Conservation (phyloP, 2,329 filamentous ascomycete genomes). For the Malbranchea zuffiana region DNA sequence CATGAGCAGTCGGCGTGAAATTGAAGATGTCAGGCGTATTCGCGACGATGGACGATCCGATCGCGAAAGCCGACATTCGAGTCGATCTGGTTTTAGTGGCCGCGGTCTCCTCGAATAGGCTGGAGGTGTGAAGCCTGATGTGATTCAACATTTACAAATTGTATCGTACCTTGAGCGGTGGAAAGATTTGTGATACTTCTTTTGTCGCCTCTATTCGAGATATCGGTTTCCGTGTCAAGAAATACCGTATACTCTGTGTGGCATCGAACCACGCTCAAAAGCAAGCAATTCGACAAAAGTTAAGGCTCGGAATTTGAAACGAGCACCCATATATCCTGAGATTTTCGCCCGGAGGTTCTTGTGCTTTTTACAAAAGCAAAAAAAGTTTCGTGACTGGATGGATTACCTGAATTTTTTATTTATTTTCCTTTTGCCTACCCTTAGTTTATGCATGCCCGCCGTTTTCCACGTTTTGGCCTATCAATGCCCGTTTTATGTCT, state of each 20-base stretch:
- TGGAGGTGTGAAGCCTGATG: too few species aligned
- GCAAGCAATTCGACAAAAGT: background rate
- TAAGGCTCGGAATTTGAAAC: background rate
- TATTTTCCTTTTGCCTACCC: conserved; percentile 2
- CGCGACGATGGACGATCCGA: conserved; percentile 29
- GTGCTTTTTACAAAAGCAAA: background rate
- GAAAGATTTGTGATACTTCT: too few species aligned
- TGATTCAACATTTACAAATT: too few species aligned
- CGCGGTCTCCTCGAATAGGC: conserved; percentile 18
- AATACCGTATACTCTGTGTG: too few species aligned
- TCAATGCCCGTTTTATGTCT: background rate
- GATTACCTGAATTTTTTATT: background rate
- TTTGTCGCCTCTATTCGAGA: too few species aligned
- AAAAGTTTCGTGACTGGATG: background rate
- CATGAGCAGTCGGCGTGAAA: conserved; percentile 21
- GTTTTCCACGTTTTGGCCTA: background rate
- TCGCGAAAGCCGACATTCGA: conserved; percentile 28
- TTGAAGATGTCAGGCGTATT: conserved; percentile 25
- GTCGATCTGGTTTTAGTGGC: conserved; percentile 29
- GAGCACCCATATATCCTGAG: background rate
- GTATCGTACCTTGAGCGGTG: too few species aligned
- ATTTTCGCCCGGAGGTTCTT: background rate
- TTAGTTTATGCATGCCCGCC: background rate
- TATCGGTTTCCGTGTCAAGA: too few species aligned
- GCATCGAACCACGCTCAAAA: too few species aligned